phyloP scores from a whole-genome alignment of 2,329 filamentous ascomycete species.

The Pleurostoma richardsiae region DNA sequence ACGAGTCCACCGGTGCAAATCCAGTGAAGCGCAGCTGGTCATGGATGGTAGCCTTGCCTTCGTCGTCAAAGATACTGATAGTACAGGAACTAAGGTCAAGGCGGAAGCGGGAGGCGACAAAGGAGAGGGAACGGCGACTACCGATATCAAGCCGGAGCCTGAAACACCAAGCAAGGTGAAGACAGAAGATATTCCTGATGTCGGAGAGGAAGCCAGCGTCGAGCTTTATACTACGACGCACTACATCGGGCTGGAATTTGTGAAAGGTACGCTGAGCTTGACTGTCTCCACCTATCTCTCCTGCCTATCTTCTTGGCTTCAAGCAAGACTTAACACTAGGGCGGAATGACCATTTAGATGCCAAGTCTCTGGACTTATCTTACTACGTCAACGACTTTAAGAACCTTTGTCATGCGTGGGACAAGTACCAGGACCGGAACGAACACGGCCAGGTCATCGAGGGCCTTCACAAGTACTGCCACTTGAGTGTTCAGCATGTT shows the following conservation, averaged over 20 bases:
- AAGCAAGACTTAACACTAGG: constrained; percentile 12
- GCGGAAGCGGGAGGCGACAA: constrained; percentile 42
- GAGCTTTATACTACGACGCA: constrained; percentile 84
- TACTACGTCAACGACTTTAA: constrained; percentile 85
- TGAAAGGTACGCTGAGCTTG: constrained; percentile 54
- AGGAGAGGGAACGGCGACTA: constrained; percentile 27
- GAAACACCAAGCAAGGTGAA: constrained; percentile 36
- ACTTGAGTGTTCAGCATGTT: constrained; percentile 75
- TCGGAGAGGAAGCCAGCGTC: constrained; percentile 14
- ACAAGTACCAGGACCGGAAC: constrained; percentile 57
- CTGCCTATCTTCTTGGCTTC: constrained; percentile 4
- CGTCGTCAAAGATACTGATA: constrained; percentile 27
- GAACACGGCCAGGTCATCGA: background rate
- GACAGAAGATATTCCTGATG: constrained; percentile 21
- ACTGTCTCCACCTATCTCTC: background rate
- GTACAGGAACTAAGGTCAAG: constrained; percentile 30
- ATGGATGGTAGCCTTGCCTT: constrained; percentile 47
- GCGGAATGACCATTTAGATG: constrained; percentile 41
- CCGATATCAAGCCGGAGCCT: constrained; percentile 38
- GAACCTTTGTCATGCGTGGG: constrained; percentile 70
- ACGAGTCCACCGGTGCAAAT: constrained; percentile 66
- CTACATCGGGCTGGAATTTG: constrained; percentile 84
- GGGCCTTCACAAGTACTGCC: constrained; percentile 22
- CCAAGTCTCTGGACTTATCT: constrained; percentile 71
- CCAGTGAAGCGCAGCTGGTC: constrained; percentile 41